Conservation (phyloP, 331 rosid genomes). For the Ulmus americana region DNA sequence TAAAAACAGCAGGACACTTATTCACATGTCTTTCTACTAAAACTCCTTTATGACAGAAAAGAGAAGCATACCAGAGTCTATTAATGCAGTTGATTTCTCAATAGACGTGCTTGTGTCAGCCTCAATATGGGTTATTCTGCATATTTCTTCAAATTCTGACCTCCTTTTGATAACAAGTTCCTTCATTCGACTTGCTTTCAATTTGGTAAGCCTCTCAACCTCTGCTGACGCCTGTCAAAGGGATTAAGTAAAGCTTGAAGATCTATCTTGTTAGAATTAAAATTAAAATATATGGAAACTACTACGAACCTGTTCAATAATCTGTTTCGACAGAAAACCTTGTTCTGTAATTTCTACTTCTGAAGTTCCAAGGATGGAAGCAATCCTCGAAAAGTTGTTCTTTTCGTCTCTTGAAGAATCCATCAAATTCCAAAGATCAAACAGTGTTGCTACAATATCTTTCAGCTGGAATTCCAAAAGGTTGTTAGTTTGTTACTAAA, state of each 20-base stretch:
- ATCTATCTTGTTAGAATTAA: slow-evolving; percentile 1
- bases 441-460: slow-evolving; percentile 52
- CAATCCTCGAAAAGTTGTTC: slow-evolving; percentile 47
- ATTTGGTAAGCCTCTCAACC: slow-evolving; percentile 72
- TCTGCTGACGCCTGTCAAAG: slow-evolving; percentile 71
- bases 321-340: slow-evolving; percentile 66
- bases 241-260: slow-evolving; percentile 10
- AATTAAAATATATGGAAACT: slow-evolving; percentile 5
- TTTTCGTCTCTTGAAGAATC: slow-evolving; percentile 83
- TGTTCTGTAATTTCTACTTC: slow-evolving; percentile 62
- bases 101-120: slow-evolving; percentile 82
- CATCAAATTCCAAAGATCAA: slow-evolving; percentile 97
- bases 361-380: slow-evolving; percentile 44
- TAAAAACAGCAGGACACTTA: slow-evolving; percentile 6
- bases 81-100: slow-evolving; percentile 85
- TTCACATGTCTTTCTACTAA: slow-evolving; percentile 4
- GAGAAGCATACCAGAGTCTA: slow-evolving; percentile 69
- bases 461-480: slow-evolving; percentile 59
- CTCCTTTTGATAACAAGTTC: slow-evolving; percentile 90
- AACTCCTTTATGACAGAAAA: background rate
- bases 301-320: slow-evolving; percentile 63
- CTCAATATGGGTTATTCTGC: slow-evolving; percentile 70
- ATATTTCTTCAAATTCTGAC: slow-evolving; percentile 76
- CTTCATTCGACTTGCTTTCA: slow-evolving; percentile 95
- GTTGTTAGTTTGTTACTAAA: background rate